These are phyloP conservation scores for Metroxylon sagu DNA, from an alignment of 176 grass and related monocot species.

Conservation along the genomic window DNA sequence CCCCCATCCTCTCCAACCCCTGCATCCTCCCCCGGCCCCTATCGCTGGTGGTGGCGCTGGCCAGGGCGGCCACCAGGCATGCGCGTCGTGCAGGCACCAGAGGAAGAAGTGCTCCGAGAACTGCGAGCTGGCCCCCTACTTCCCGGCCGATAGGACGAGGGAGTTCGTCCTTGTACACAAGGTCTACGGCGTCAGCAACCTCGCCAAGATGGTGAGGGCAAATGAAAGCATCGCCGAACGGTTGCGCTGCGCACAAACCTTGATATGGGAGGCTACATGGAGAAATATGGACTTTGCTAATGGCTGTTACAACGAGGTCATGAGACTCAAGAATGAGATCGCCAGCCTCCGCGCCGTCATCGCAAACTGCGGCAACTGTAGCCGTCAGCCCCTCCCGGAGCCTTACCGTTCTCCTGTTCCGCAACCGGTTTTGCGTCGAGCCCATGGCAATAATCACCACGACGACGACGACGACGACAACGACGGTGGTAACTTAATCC, in stretches of 20 bases:
- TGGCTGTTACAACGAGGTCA: slow-evolving; percentile 7
- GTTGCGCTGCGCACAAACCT: not conserved
- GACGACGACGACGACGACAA: too few species aligned
- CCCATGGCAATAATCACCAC: too few species aligned
- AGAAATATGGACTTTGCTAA: not conserved
- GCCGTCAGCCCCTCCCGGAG: too few species aligned
- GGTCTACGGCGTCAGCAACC: slow-evolving; percentile 28
- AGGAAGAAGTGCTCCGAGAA: slow-evolving; percentile 9
- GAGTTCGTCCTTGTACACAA: slow-evolving; percentile 12
- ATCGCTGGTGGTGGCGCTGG: too few species aligned
- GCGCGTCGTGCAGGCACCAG: slow-evolving; percentile 29
- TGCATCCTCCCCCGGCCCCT: too few species aligned
- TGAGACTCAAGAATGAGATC: not conserved
- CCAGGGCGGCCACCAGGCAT: slow-evolving; percentile 7
- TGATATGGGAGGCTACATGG: slow-evolving; percentile 19
- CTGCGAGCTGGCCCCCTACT: slow-evolving; percentile 20
- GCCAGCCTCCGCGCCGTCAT: not conserved
- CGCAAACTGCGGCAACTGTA: too few species aligned
- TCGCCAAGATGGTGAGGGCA: slow-evolving; percentile 12
- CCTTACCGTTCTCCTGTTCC: too few species aligned
- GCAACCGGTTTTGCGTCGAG: too few species aligned
- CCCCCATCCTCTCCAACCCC: too few species aligned
- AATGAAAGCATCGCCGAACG: not conserved
- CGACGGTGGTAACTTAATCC: too few species aligned
- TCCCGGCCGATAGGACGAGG: slow-evolving; percentile 3